A percentile compares a stretch with the other conserved stretches of the same genome.
Conservation (phyloP, 2,329 filamentous ascomycete genomes). For the Hypomyces rosellus region DNA sequence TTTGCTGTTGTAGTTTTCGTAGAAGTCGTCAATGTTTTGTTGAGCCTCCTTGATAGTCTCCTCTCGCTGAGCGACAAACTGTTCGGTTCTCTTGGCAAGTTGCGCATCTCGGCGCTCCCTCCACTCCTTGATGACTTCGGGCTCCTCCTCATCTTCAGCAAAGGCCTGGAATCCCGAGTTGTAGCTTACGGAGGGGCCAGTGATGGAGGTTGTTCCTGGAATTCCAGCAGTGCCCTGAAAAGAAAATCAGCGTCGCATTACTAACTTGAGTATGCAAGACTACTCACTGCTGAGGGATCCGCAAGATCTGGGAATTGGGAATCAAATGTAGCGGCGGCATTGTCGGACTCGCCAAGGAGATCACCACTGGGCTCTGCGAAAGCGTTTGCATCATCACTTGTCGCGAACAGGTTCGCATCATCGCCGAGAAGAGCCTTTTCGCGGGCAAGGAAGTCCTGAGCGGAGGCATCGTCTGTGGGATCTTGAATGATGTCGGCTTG, state of each 20-base stretch:
- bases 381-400: constrained; percentile 62
- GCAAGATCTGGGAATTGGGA: constrained; percentile 82
- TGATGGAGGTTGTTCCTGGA: constrained; percentile 49
- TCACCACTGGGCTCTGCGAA: constrained; percentile 61
- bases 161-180: constrained; percentile 56
- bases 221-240: constrained; percentile 24
- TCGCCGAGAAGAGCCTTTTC: constrained; percentile 88
- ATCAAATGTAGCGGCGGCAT: constrained; percentile 59
- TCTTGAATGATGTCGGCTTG: constrained; percentile 60
- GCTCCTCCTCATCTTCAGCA: constrained; percentile 67
- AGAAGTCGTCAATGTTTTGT: constrained; percentile 96
- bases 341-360: constrained; percentile 62
- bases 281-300: constrained; percentile 28
- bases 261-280: neutral
- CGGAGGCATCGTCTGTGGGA: constrained; percentile 51
- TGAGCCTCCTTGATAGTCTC: constrained; percentile 85
- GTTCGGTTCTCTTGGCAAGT: constrained; percentile 76
- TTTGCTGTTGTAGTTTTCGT: constrained; percentile 98
- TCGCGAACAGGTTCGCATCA: constrained; percentile 85
- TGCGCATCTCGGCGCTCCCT: constrained; percentile 80
- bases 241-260: constrained; percentile 4
- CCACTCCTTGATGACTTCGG: constrained; percentile 87
- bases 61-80: constrained; percentile 74
- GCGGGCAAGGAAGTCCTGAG: constrained; percentile 82
- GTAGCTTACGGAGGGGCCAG: constrained; percentile 59